phyloP scores from a whole-genome alignment of 495 filamentous ascomycete genomes.

The Cenococcum geophilum region DNA sequence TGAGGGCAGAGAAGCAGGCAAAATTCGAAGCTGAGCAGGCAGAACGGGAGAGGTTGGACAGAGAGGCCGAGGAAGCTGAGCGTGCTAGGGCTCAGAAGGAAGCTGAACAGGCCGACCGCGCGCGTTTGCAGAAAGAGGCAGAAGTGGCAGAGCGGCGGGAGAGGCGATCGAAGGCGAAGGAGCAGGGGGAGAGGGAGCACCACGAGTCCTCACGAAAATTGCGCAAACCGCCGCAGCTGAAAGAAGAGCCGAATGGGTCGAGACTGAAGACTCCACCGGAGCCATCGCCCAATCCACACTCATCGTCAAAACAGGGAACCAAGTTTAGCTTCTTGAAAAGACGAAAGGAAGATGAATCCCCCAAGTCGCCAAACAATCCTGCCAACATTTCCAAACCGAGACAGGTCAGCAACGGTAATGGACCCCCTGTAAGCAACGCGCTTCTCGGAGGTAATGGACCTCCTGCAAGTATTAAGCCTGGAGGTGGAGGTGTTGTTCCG shows the following conservation, averaged over 20 bases:
- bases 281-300: not conserved
- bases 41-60: not conserved
- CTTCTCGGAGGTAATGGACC: slow-evolving; percentile 12
- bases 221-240: slow-evolving; percentile 9
- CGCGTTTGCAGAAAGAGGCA: slow-evolving; percentile 24
- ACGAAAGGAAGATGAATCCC: not conserved
- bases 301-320: not conserved
- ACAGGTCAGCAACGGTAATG: slow-evolving; percentile 8
- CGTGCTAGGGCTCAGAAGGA: slow-evolving; percentile 19
- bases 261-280: not conserved
- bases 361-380: not conserved
- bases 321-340: slow-evolving; percentile 4
- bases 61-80: slow-evolving; percentile 23
- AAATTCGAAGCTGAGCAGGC: slow-evolving; percentile 17
- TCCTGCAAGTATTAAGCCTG: slow-evolving; percentile 34
- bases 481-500: slow-evolving; percentile 49
- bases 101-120: slow-evolving; percentile 18
- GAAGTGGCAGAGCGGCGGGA: slow-evolving; percentile 9
- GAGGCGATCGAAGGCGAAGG: slow-evolving; percentile 16
- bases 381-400: slow-evolving; percentile 14
- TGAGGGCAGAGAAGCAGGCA: slow-evolving; percentile 23
- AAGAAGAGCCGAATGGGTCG: not conserved
- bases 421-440: slow-evolving; percentile 2
- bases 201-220: not conserved
- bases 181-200: slow-evolving; percentile 5